Evolutionary conservation across 129 eudicot species (phyloP).

Genomic region (Heracleum sosnowskyi): DNA sequence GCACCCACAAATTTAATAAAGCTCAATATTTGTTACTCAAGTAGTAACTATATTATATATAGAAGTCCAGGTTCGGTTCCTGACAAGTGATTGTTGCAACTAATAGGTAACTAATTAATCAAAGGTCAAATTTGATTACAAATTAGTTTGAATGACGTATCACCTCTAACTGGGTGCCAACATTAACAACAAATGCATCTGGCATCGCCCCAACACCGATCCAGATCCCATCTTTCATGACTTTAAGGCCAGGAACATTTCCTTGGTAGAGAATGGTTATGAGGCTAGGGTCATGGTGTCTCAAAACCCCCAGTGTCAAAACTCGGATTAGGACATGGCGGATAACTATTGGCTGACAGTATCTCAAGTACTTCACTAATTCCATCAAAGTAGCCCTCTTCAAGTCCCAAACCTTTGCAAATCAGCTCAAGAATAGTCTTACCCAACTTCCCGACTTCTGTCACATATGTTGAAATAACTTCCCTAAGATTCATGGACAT

Average conservation of each 20-base stretch:
- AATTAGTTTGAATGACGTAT: background rate
- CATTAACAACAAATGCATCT: slow-evolving; percentile 55
- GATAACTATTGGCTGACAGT: slow-evolving; percentile 48
- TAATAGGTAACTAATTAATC: no score
- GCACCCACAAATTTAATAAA: slow-evolving; percentile 1
- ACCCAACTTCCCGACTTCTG: slow-evolving; percentile 38
- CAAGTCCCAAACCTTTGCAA: slow-evolving; percentile 61
- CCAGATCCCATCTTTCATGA: slow-evolving; percentile 52
- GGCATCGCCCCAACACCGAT: slow-evolving; percentile 41
- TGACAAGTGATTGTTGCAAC: no score
- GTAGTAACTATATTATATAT: no score
- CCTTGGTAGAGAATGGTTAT: slow-evolving; percentile 44
- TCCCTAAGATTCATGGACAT: slow-evolving; percentile 29
- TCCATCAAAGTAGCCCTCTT: slow-evolving; percentile 34
- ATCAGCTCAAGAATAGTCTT: slow-evolving; percentile 47
- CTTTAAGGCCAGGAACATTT: slow-evolving; percentile 48
- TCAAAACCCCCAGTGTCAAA: slow-evolving; percentile 50
- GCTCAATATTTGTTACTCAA: background rate
- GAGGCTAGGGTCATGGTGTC: slow-evolving; percentile 54
- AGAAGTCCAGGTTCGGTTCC: no score
- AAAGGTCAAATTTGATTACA: background rate
- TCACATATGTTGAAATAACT: slow-evolving; percentile 31
- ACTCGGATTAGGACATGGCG: slow-evolving; percentile 83
- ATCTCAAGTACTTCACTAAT: slow-evolving; percentile 44
- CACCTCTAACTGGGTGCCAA: slow-evolving; percentile 63